Evolutionary conservation across 192 early-diverging fungal genomes (phyloP).

Genomic region (Linnemannia hyalina): DNA sequence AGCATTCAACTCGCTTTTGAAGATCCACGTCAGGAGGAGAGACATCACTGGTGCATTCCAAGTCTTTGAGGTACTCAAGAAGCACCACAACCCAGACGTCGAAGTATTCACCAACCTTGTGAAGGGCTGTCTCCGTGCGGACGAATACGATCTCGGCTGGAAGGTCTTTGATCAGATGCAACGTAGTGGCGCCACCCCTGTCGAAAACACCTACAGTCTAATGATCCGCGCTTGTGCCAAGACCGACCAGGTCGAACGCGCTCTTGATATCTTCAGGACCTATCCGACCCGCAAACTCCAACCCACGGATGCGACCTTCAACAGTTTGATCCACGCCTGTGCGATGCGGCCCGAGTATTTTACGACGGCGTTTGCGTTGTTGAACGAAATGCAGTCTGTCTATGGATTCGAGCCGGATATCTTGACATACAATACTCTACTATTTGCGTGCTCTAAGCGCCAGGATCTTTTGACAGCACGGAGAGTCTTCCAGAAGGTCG

Average conservation of each 20-base stretch:
- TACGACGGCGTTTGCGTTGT: constrained; percentile 81
- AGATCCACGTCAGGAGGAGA: constrained; percentile 33
- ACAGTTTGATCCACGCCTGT: constrained; percentile 88
- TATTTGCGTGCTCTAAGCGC: constrained; percentile 80
- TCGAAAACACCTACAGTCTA: constrained; percentile 83
- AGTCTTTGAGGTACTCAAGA: constrained; percentile 55
- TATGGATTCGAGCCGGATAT: constrained; percentile 86
- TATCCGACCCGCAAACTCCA: constrained; percentile 78
- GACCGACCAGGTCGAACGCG: constrained; percentile 87
- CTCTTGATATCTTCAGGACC: constrained; percentile 92
- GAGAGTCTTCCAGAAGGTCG: constrained; percentile 70
- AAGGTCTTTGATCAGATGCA: constrained; percentile 90
- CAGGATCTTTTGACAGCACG: constrained; percentile 81
- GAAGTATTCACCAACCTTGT: constrained; percentile 86
- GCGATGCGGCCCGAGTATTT: constrained; percentile 86
- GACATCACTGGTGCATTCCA: constrained; percentile 53
- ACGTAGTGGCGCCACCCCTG: constrained; percentile 79
- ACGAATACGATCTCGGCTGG: constrained; percentile 88
- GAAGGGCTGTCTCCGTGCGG: constrained; percentile 79
- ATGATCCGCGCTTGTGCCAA: constrained; percentile 96
- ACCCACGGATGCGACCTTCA: constrained; percentile 90
- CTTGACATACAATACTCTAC: constrained; percentile 85
- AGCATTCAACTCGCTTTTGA: constrained; percentile 42
- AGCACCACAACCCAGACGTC: constrained; percentile 55
- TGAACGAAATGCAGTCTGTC: constrained; percentile 84